Percentiles rank a stretch among this genome's conserved stretches.
Evolutionary conservation across 2,329 filamentous ascomycete species (phyloP).

Genomic region (Talaromyces atroroseus): DNA sequence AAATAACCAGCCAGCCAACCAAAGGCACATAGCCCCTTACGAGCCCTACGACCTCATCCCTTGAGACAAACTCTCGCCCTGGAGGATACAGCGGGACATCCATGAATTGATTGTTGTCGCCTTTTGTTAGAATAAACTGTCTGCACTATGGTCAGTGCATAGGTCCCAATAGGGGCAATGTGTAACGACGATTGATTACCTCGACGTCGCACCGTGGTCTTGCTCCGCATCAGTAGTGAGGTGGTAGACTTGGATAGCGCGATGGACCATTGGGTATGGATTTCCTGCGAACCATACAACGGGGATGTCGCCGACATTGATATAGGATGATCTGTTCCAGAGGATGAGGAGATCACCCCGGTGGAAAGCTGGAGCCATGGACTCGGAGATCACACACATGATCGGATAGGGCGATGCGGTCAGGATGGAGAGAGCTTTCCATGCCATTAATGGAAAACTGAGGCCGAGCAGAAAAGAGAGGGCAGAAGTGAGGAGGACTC

Average conservation of each 20-base stretch:
- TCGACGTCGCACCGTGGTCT: not conserved
- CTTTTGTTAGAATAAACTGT: slow-evolving; percentile 21
- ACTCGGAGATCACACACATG: slow-evolving; percentile 15
- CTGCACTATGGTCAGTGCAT: slow-evolving; percentile 9
- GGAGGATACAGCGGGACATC: slow-evolving; percentile 19
- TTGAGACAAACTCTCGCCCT: slow-evolving; percentile 12
- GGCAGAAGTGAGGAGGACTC: not conserved
- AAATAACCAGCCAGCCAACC: slow-evolving; percentile 12
- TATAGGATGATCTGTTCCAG: slow-evolving; percentile 9
- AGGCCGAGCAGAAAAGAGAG: not conserved
- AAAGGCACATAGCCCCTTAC: slow-evolving; percentile 20
- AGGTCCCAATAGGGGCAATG: too few relatives aligned
- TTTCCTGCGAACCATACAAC: slow-evolving; percentile 15
- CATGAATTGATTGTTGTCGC: slow-evolving; percentile 20
- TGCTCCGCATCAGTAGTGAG: too few relatives aligned
- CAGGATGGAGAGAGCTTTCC: slow-evolving; percentile 9
- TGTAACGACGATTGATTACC: not conserved
- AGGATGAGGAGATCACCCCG: slow-evolving; percentile 14
- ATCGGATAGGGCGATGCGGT: slow-evolving; percentile 8
- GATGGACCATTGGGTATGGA: slow-evolving; percentile 16
- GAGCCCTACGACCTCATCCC: slow-evolving; percentile 20
- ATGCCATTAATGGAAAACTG: slow-evolving; percentile 4
- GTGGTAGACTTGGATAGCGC: slow-evolving; percentile 10
- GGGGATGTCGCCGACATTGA: slow-evolving; percentile 14
- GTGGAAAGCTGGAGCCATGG: slow-evolving; percentile 14